phyloP scores from a whole-genome alignment of 768 basidiomycete species.

The Phaffia australis region DNA sequence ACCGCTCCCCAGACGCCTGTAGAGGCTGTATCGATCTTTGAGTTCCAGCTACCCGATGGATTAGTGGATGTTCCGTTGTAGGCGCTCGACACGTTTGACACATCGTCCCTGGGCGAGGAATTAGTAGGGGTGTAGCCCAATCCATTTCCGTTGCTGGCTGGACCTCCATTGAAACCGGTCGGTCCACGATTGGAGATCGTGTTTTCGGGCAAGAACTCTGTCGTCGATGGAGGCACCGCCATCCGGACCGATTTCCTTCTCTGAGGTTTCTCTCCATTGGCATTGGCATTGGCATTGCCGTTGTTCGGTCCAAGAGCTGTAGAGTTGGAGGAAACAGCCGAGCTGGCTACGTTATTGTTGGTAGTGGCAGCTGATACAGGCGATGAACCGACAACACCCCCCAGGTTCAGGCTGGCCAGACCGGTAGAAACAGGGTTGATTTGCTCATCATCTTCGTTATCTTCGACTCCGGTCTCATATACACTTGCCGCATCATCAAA shows the following conservation, averaged over 20 bases:
- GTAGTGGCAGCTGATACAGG: neutral
- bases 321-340: conserved; percentile 1
- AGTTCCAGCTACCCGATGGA: neutral
- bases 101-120: neutral
- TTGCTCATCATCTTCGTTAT: conserved; percentile 14
- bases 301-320: neutral
- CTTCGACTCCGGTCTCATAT: conserved; percentile 24
- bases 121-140: neutral
- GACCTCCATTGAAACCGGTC: neutral
- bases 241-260: conserved; percentile 20
- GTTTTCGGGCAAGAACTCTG: neutral
- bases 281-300: too few relatives aligned
- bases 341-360: neutral
- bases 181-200: neutral
- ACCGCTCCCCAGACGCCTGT: conserved; percentile 6
- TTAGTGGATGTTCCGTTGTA: neutral
- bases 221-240: conserved; percentile 19
- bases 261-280: conserved; percentile 1
- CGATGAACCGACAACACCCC: conserved; percentile 10
- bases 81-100: neutral
- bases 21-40: neutral
- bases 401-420: neutral
- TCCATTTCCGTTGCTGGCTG: neutral
- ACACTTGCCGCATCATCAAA: conserved; percentile 14
- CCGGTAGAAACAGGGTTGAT: neutral